A percentile compares a stretch with the other conserved stretches of the same genome.
Conservation (phyloP, 768 basidiomycete genomes). For the Amanita jacksonii region DNA sequence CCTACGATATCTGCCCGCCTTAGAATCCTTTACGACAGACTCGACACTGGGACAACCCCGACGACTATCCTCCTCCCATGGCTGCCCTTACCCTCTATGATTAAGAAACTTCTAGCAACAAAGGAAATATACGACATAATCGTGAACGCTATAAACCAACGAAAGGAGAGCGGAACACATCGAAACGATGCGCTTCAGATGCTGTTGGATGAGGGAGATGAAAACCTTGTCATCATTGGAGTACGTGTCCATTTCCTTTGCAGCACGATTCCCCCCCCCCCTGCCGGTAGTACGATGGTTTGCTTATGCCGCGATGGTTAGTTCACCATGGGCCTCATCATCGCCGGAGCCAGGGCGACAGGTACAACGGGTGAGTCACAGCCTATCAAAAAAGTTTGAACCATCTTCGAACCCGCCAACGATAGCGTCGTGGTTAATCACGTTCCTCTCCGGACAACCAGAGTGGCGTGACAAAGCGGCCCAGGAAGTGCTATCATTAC, state of each 20-base stretch:
- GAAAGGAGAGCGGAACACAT: conserved; percentile 46
- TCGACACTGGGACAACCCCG: conserved; percentile 66
- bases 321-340: conserved; percentile 78
- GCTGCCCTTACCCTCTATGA: conserved; percentile 66
- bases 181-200: conserved; percentile 65
- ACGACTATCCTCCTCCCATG: conserved; percentile 67
- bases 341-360: conserved; percentile 74
- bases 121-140: conserved; percentile 71
- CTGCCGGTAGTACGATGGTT: conserved; percentile 10
- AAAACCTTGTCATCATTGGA: conserved; percentile 58
- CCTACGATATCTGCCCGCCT: conserved; percentile 50
- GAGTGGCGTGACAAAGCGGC: conserved; percentile 58
- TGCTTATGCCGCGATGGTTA: conserved; percentile 20
- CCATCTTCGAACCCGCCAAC: conserved; percentile 8
- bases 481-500: conserved; percentile 47
- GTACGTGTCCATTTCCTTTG: no score
- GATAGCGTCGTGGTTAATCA: conserved; percentile 63
- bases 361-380: conserved; percentile 50
- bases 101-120: conserved; percentile 61
- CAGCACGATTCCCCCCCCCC: conserved; percentile 9
- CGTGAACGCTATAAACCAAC: conserved; percentile 41
- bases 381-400: conserved; percentile 11
- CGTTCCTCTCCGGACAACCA: conserved; percentile 57
- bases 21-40: conserved; percentile 52
- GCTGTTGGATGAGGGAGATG: conserved; percentile 63